These are phyloP conservation scores for Ceriops decandra DNA, from an alignment of 345 rosid species.

Conservation along the genomic window DNA sequence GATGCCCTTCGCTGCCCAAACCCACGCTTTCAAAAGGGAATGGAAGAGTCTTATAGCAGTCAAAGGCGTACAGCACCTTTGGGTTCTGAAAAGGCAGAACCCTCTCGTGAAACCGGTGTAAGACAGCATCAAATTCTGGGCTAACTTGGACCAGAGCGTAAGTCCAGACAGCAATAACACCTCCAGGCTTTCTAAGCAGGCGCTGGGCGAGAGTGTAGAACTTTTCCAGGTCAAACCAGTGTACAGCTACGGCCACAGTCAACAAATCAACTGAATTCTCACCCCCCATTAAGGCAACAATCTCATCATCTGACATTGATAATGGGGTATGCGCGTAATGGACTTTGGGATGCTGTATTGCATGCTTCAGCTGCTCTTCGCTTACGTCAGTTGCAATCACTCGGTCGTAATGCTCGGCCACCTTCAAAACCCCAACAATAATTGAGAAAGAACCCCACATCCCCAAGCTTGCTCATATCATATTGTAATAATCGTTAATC, in stretches of 20 bases:
- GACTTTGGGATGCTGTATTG: conserved; percentile 39
- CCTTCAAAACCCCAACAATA: conserved; percentile 37
- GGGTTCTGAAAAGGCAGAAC: conserved; percentile 40
- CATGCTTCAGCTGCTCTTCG: conserved; percentile 47
- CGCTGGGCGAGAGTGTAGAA: conserved; percentile 49
- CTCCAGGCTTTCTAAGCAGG: conserved; percentile 54
- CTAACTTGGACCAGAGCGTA: conserved; percentile 40
- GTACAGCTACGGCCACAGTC: conserved; percentile 51
- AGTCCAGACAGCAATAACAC: conserved; percentile 58
- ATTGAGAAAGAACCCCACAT: too few relatives aligned
- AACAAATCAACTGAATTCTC: conserved; percentile 57
- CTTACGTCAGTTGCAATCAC: conserved; percentile 61
- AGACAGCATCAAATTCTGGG: conserved; percentile 44
- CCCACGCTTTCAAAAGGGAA: conserved; percentile 60
- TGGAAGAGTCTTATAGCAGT: conserved; percentile 48
- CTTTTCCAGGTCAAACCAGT: conserved; percentile 62
- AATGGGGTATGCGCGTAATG: conserved; percentile 47
- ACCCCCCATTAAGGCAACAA: conserved; percentile 40
- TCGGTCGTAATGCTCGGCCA: conserved; percentile 53
- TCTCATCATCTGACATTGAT: conserved; percentile 48
- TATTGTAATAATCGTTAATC: too few relatives aligned
- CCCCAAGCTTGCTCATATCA: too few relatives aligned
- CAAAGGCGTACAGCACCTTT: conserved; percentile 20
- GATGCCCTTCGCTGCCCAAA: conserved; percentile 54
- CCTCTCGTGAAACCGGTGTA: conserved; percentile 32